phyloP scores from a whole-genome alignment of 1,284 basidiomycete genomes.

The Leccinum angustisporum region DNA sequence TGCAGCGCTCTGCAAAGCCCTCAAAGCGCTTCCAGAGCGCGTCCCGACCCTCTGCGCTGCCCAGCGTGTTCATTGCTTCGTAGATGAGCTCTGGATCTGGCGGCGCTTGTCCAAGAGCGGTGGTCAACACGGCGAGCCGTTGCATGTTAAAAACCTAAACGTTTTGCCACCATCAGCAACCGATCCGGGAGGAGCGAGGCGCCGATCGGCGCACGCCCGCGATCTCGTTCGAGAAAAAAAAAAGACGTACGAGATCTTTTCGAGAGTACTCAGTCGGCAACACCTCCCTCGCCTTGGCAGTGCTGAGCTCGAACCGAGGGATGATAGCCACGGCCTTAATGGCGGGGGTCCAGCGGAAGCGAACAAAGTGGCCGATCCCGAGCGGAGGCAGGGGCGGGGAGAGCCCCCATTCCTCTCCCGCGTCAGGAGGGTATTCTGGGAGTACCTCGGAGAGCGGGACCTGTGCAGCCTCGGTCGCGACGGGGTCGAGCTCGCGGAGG shows the following conservation, averaged over 20 bases:
- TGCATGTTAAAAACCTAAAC: slow-evolving; percentile 95
- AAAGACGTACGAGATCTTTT: slow-evolving; percentile 79
- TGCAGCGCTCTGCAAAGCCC: too few species aligned
- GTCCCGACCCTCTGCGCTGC: too few species aligned
- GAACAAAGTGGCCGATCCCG: slow-evolving; percentile 94
- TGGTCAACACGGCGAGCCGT: slow-evolving; percentile 95
- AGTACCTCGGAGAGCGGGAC: slow-evolving; percentile 96
- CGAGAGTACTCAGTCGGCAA: slow-evolving; percentile 84
- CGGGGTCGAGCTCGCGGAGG: slow-evolving; percentile 85
- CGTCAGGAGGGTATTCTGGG: slow-evolving; percentile 94
- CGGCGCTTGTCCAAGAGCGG: slow-evolving; percentile 86
- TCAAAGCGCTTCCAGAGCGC: too few species aligned
- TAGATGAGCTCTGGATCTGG: slow-evolving; percentile 95
- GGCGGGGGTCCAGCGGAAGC: slow-evolving; percentile 83
- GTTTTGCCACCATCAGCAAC: background rate
- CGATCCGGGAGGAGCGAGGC: background rate
- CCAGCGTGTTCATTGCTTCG: slow-evolving; percentile 99
- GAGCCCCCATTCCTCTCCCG: slow-evolving; percentile 86
- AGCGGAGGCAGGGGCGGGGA: slow-evolving; percentile 85
- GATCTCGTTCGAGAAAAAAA: background rate
- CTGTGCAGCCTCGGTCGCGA: slow-evolving; percentile 73
- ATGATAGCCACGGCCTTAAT: slow-evolving; percentile 96
- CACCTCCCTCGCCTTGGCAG: slow-evolving; percentile 90
- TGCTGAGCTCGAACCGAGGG: slow-evolving; percentile 94
- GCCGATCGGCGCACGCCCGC: background rate